Base-by-base conservation (phyloP, 768 basidiomycete species). In the Pholiota molesta region DNA sequence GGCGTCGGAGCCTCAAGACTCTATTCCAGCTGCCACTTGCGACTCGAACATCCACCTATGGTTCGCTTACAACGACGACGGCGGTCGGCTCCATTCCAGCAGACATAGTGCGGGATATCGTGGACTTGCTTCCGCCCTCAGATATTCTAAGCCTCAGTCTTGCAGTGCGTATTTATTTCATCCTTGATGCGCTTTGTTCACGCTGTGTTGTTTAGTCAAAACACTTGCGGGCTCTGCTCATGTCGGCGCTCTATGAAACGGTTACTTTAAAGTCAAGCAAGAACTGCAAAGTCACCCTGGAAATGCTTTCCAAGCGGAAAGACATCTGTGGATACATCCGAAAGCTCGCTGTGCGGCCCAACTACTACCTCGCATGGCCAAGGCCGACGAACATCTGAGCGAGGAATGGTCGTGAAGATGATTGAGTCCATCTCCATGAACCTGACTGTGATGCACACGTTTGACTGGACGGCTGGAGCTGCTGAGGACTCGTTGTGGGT, bases 291-390 rank as follows among this genome's bases (percentile, higher is more conserved):
- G 56, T 68, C 1, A 75, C 77, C 1, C 71, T 84, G 31, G 58
- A 63, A 3, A 77, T 82, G 75, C 69, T 84, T 40, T 53, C 56
- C 5, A 21, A 54, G 3, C 70, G 71, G 16, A 75, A 74, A 14
- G 74, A 80, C 19, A 70, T 82, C 35, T 80, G 78, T 60, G 59
- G 65, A 2, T 69, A 76, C 68, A 72, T 84, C 55, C 73, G 72
- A 17, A 81, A 79, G 57, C 74, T 84, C 31, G 77, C 78, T 14
- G 73, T 83, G 16, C 75, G 81, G 11, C 82, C 83, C 0, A 83
- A 83, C 63, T 84, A 83, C 67, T 83, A 83, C 68, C 77, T 83
- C 31, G 73, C 82, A 8, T 83, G 82, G 81, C 83, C 83, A 74
- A 73, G 61, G 73, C 75, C 23, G 79, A 83, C 52, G 74, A 75